These are phyloP conservation scores for Craterostigma plantagineum DNA, from an alignment of 257 asterid species.

Conservation along the genomic window DNA sequence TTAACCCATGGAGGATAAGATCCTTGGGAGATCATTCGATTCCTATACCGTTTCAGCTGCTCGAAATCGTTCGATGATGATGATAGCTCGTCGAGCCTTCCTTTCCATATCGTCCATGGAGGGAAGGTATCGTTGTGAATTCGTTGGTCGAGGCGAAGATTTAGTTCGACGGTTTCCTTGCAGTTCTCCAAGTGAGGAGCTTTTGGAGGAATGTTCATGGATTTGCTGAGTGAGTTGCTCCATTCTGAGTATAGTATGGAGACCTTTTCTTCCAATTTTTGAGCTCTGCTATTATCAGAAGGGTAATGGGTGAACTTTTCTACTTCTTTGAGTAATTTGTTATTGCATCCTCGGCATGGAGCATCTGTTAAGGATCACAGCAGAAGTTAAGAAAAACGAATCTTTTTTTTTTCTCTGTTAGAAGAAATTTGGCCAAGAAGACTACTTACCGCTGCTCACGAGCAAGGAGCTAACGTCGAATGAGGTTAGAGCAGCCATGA, in stretches of 20 bases:
- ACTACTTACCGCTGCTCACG: no score
- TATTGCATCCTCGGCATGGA: conserved; percentile 24
- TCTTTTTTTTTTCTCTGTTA: no score
- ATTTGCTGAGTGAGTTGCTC: conserved; percentile 27
- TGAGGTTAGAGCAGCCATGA: no score
- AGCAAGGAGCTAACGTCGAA: no score
- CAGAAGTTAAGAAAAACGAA: background rate
- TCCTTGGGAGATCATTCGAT: conserved; percentile 41
- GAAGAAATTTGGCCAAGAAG: no score
- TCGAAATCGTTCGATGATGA: conserved; percentile 11
- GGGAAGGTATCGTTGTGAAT: conserved; percentile 39
- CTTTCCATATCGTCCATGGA: conserved; percentile 90
- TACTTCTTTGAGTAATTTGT: conserved; percentile 15
- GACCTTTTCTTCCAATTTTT: conserved; percentile 20
- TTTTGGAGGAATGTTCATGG: conserved; percentile 21
- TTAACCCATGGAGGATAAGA: conserved; percentile 99
- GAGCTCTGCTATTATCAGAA: conserved; percentile 8
- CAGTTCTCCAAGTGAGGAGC: conserved; percentile 92
- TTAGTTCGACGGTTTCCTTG: conserved; percentile 25
- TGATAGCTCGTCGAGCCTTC: conserved; percentile 30
- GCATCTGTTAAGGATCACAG: conserved; percentile 9
- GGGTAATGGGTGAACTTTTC: conserved; percentile 12
- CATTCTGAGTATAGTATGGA: conserved; percentile 39
- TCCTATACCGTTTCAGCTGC: conserved; percentile 24
- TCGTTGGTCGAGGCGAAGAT: conserved; percentile 39